Evolutionary conservation across 768 basidiomycete genomes (phyloP).

Genomic region (Albatrellus ellisii): DNA sequence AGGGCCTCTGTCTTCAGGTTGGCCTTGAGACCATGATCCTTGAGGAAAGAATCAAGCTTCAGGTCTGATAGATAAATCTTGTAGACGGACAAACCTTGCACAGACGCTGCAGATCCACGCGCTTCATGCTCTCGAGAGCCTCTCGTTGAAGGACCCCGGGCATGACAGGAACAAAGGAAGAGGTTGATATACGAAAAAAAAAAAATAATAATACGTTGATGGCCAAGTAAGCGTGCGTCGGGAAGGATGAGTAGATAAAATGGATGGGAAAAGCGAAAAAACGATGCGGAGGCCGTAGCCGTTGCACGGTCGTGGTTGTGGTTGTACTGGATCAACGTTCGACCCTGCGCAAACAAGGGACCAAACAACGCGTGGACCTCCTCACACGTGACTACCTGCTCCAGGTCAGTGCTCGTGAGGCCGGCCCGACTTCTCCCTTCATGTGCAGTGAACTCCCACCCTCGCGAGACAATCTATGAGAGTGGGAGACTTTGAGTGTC

Average conservation of each 20-base stretch:
- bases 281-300: too few relatives aligned
- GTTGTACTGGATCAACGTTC: neutral
- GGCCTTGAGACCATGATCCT: constrained; percentile 75
- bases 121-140: constrained; percentile 39
- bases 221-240: too few relatives aligned
- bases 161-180: constrained; percentile 15
- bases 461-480: too few relatives aligned
- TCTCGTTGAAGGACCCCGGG: constrained; percentile 31
- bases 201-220: too few relatives aligned
- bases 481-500: too few relatives aligned
- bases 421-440: neutral
- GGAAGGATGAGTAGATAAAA: neutral
- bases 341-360: neutral
- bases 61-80: neutral
- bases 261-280: neutral
- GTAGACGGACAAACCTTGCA: constrained; percentile 35
- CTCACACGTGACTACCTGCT: neutral
- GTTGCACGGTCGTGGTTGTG: too few relatives aligned
- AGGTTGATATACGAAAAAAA: neutral
- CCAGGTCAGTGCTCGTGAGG: neutral
- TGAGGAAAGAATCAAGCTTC: constrained; percentile 6
- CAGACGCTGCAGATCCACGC: constrained; percentile 40
- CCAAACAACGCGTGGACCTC: constrained; percentile 2
- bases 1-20: constrained; percentile 73
- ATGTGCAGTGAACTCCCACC: too few relatives aligned